phyloP scores from a whole-genome alignment of 2,329 filamentous ascomycete species.

The Hirsutella rhossiliensis region DNA sequence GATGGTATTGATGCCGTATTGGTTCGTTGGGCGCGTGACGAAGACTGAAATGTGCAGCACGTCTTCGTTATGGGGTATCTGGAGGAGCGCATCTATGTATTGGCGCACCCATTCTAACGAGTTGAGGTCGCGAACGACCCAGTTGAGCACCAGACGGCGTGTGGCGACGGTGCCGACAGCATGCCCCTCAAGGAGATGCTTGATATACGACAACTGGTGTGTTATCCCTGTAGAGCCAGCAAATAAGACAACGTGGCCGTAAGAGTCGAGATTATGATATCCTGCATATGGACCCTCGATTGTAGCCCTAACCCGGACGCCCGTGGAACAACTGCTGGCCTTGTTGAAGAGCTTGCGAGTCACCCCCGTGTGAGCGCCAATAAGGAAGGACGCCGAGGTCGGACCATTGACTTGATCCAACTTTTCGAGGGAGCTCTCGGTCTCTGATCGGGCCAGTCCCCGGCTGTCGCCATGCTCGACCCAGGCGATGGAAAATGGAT shows the following conservation, averaged over 20 bases:
- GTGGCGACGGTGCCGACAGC: constrained; percentile 64
- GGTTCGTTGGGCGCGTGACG: not conserved
- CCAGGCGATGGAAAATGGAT: constrained; percentile 73
- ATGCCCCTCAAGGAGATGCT: constrained; percentile 59
- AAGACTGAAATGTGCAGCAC: not conserved
- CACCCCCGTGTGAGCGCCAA: constrained; percentile 78
- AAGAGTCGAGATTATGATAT: constrained; percentile 77
- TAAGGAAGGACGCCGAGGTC: constrained; percentile 63
- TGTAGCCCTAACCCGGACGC: constrained; percentile 55
- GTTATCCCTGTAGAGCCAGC: constrained; percentile 92
- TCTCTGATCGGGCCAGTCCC: constrained; percentile 19
- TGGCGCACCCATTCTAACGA: constrained; percentile 87
- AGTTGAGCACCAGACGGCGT: constrained; percentile 70
- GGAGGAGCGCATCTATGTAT: constrained; percentile 65
- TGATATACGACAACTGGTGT: constrained; percentile 81
- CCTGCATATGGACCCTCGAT: constrained; percentile 84
- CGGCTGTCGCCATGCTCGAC: constrained; percentile 40
- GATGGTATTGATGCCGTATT: not conserved
- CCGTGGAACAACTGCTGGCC: constrained; percentile 41
- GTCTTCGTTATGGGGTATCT: constrained; percentile 68
- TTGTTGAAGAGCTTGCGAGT: constrained; percentile 70
- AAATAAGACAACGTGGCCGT: constrained; percentile 82
- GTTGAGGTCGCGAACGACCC: constrained; percentile 83
- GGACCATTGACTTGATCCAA: constrained; percentile 23
- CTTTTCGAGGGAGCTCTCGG: constrained; percentile 17